phyloP scores from a whole-genome alignment of 2,329 filamentous ascomycete genomes.

The Paecilomyces variotii region DNA sequence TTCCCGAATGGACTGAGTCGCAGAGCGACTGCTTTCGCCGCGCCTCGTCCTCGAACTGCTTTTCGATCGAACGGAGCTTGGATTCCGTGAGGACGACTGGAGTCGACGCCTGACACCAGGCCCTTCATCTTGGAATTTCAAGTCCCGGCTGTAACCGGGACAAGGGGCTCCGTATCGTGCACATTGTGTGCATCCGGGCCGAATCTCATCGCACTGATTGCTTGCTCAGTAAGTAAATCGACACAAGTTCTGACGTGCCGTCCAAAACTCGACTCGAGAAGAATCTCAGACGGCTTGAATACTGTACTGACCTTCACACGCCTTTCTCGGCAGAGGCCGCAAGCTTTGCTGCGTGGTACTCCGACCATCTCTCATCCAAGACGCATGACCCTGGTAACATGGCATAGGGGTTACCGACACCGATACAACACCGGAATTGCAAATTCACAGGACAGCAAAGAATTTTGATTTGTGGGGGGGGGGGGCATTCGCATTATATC shows the following conservation, averaged over 20 bases:
- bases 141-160: slow-evolving; percentile 26
- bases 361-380: slow-evolving; percentile 25
- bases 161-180: slow-evolving; percentile 28
- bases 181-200: slow-evolving; percentile 32
- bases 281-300: neutral
- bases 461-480: neutral
- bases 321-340: slow-evolving; percentile 31
- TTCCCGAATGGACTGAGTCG: slow-evolving; percentile 8
- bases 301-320: slow-evolving; percentile 26
- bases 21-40: slow-evolving; percentile 2
- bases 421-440: neutral
- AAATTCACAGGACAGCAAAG: neutral
- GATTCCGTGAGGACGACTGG: slow-evolving; percentile 9
- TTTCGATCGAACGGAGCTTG: neutral
- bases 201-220: slow-evolving; percentile 38
- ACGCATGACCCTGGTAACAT: neutral
- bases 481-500: neutral
- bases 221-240: neutral
- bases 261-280: neutral
- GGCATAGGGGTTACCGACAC: neutral
- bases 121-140: slow-evolving; percentile 32
- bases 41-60: slow-evolving; percentile 1
- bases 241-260: neutral
- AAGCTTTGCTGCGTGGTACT: slow-evolving; percentile 35
- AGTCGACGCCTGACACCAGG: slow-evolving; percentile 24